Evolutionary conservation across 2,329 filamentous ascomycete species (phyloP).

Genomic region (Aureobasidium sp.): DNA sequence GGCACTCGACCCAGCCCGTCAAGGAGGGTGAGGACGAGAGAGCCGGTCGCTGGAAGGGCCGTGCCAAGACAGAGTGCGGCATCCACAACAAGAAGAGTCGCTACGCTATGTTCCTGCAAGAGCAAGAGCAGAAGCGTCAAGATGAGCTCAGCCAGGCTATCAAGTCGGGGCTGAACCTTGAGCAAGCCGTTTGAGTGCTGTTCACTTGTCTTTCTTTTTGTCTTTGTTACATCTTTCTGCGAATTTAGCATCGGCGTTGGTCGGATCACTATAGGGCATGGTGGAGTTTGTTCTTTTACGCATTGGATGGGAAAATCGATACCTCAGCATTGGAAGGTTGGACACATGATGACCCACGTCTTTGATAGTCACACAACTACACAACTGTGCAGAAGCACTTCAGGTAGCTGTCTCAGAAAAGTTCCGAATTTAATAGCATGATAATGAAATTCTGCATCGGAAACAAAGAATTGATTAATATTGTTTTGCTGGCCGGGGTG

Average conservation of each 20-base stretch:
- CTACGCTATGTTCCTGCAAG: conserved; percentile 75
- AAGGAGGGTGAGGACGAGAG: conserved; percentile 90
- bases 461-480: not conserved
- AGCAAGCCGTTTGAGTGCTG: conserved; percentile 17
- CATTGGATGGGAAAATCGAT: conserved; percentile 10
- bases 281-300: not conserved
- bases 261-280: conserved; percentile 17
- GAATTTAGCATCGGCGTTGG: conserved; percentile 36
- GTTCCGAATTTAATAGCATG: not conserved
- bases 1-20: conserved; percentile 91
- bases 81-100: conserved; percentile 97
- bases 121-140: conserved; percentile 62
- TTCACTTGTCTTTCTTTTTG: not conserved
- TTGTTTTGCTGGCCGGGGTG: not conserved
- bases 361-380: not conserved
- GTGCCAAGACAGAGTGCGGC: conserved; percentile 92
- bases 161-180: conserved; percentile 25
- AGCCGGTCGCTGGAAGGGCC: conserved; percentile 93
- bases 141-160: conserved; percentile 38
- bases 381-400: not conserved
- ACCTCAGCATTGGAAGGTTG: conserved; percentile 1
- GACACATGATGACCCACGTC: not conserved
- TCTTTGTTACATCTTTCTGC: conserved; percentile 16
- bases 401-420: not conserved
- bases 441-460: not conserved